phyloP scores from a whole-genome alignment of 768 basidiomycete species.

The Clathrus columnatus region DNA sequence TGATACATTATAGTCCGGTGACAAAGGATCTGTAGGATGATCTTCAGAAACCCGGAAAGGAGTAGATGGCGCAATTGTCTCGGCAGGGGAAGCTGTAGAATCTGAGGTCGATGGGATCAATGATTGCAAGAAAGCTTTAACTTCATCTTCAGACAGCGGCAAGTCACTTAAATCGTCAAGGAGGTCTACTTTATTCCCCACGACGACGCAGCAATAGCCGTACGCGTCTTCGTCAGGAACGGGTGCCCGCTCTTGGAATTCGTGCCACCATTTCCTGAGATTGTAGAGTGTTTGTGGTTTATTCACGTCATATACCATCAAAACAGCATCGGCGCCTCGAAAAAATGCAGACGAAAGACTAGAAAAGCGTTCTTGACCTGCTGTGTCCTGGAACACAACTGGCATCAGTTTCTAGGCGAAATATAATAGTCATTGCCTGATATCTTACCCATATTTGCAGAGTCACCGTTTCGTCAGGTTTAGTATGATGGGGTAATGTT shows the following conservation, averaged over 20 bases:
- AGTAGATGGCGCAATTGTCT: background rate
- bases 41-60: background rate
- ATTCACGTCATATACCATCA: conserved; percentile 78
- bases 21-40: background rate
- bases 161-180: conserved; percentile 19
- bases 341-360: conserved; percentile 77
- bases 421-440: background rate
- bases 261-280: conserved; percentile 68
- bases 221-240: conserved; percentile 52
- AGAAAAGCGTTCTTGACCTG: conserved; percentile 84
- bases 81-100: conserved; percentile 4
- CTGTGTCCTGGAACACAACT: conserved; percentile 51
- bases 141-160: conserved; percentile 32
- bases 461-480: conserved; percentile 46
- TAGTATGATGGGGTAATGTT: conserved; percentile 51
- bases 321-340: conserved; percentile 71
- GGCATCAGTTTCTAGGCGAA: background rate
- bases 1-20: background rate
- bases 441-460: conserved; percentile 59
- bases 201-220: conserved; percentile 64
- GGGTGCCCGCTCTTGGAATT: conserved; percentile 62
- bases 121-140: conserved; percentile 44
- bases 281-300: conserved; percentile 48
- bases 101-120: conserved; percentile 38
- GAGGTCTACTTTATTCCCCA: conserved; percentile 72